Base-by-base conservation (phyloP, 1,139 yeast genomes). In the Geotrichum klebahnii region DNA sequence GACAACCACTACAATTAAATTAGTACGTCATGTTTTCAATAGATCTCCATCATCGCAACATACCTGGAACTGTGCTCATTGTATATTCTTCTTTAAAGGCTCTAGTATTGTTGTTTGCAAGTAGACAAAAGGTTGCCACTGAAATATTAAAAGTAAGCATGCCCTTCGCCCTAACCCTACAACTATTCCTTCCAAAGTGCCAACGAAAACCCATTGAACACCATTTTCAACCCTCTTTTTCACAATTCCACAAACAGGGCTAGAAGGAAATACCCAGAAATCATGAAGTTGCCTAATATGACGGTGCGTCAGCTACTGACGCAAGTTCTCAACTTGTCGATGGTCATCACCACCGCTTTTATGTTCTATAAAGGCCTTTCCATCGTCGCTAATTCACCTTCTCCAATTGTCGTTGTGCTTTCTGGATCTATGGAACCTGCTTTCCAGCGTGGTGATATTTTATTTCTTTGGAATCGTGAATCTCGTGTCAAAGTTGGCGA, bases 401-500 rank as follows among this genome's bases (percentile, higher is more conserved):
- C 97, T 1, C 99, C 99, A 16, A 81, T 92, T 36, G 98, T 94
- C 35, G 98, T 92, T 34, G 99, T 92, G 10, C 78, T 92, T 44
- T 88, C 97, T 1, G 99, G 98, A 4, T 92, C 97, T 1, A 92
- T 92, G 99, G 98, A 94, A 66, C 99, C 99, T 1, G 98, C 98
- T 0, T 94, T 94, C 75, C 97, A 92, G 68, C 80, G 98, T 68
- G 99, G 99, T 45, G 99, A 92, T 65, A 83, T 94, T 37, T 72
- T 92, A 54, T 83, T 92, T 63, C 74, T 92, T 53, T 89, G 96
- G 96, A 92, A 92, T 68, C 76, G 97, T 57, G 82, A 84, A 53
- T 61, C 70, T 19, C 69, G 68, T 36, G 81, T 82, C 35, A 73
- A 78, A 46, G 95, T 90, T 1, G 99, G 99, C n/a, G 98, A 92